Conservation (phyloP, 1,284 basidiomycete species). For the Fomes fomentarius region DNA sequence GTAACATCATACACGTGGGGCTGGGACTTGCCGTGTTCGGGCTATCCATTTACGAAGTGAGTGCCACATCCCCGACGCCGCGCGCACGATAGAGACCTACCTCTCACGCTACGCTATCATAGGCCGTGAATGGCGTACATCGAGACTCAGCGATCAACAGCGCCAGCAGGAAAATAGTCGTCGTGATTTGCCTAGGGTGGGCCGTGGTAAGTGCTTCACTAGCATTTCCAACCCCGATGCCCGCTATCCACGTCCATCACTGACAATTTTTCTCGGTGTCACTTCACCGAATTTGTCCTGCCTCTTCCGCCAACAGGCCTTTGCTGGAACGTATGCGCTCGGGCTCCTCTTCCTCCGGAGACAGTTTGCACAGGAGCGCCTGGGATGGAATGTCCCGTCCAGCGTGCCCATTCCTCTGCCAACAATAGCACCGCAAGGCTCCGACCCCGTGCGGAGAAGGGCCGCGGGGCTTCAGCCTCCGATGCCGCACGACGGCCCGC, state of each 20-base stretch:
- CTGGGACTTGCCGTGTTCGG: slow-evolving; percentile 49
- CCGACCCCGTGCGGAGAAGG: slow-evolving; percentile 2
- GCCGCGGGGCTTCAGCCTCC: too few species aligned
- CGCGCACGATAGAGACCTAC: too few species aligned
- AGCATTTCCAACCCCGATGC: not conserved
- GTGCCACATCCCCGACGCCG: too few species aligned
- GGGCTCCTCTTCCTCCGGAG: slow-evolving; percentile 50
- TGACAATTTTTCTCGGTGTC: slow-evolving; percentile 1
- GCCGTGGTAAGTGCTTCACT: slow-evolving; percentile 15
- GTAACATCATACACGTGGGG: slow-evolving; percentile 52
- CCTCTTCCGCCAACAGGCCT: slow-evolving; percentile 33
- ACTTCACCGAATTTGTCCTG: not conserved
- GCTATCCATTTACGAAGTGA: slow-evolving; percentile 52
- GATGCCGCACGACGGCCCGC: slow-evolving; percentile 21
- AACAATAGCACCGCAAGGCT: not conserved
- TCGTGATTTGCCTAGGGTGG: slow-evolving; percentile 16
- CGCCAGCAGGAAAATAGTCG: slow-evolving; percentile 3
- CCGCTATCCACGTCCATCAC: not conserved
- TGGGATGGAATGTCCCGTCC: slow-evolving; percentile 30
- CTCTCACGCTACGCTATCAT: not conserved
- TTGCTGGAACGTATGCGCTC: slow-evolving; percentile 46
- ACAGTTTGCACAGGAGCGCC: slow-evolving; percentile 50
- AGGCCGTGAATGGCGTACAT: slow-evolving; percentile 17
- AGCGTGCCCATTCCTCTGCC: slow-evolving; percentile 9
- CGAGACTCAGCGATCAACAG: slow-evolving; percentile 7